These are phyloP conservation scores for Colletotrichum agaves DNA, from an alignment of 2,329 filamentous ascomycete species.

Conservation along the genomic window DNA sequence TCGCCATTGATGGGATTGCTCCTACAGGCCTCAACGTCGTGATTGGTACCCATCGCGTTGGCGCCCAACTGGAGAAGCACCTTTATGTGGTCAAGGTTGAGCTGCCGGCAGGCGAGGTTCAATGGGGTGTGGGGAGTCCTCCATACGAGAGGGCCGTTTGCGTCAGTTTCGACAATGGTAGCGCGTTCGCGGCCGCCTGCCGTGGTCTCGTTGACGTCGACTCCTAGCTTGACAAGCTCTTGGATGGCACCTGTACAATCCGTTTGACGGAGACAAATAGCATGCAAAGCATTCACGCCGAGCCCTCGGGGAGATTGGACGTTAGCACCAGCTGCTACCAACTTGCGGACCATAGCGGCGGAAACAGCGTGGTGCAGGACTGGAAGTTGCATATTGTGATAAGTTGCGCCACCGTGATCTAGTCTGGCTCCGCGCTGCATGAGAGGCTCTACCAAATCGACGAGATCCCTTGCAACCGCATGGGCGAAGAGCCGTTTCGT, in stretches of 20 bases:
- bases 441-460: background rate
- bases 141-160: background rate
- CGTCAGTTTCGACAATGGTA: background rate
- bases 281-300: conserved; percentile 26
- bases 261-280: conserved; percentile 12
- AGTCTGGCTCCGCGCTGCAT: background rate
- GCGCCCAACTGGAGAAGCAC: background rate
- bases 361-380: conserved; percentile 21
- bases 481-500: background rate
- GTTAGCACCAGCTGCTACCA: background rate
- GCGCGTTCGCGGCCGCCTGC: background rate
- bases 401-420: conserved; percentile 1
- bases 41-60: background rate
- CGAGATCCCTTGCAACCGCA: conserved; percentile 9
- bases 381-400: background rate
- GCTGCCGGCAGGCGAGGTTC: conserved; percentile 17
- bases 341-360: conserved; percentile 5
- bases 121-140: conserved; percentile 18
- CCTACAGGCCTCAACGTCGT: background rate
- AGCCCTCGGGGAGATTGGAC: background rate
- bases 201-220: conserved; percentile 6
- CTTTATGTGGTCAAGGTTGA: conserved; percentile 5
- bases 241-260: conserved; percentile 6
- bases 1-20: background rate
- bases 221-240: conserved; percentile 9